Base-by-base conservation (phyloP, 345 rosid genomes). In the Pugionium dolabratum region DNA sequence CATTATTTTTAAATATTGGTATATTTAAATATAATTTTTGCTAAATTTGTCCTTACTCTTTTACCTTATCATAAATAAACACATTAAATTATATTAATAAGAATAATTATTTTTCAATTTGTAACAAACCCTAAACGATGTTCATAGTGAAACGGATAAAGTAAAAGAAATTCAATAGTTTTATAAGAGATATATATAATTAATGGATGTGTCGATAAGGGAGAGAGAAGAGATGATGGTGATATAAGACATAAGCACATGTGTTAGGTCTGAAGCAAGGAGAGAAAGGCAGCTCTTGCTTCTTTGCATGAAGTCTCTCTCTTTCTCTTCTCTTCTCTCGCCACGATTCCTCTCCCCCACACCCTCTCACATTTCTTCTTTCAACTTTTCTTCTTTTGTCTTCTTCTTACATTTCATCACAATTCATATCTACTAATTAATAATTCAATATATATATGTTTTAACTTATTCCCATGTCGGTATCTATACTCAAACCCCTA, bases 271-370 rank as follows among this genome's bases (percentile, higher is more conserved):
- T 5, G 50, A 59, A 73, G 37, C 51, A 59, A 66, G 72, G 76
- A 66, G 72, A 73, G 32, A 10, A 59, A 52, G 72, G 67, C 76
- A 73, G 76, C 76, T 73, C 76, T 67, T 66, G 67, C 76, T 73
- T 73, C 67, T 66, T 73, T 73, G 76, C 76, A 73, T 73, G 76
- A 59, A 66, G 66, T 67, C 76, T 64, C 45, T 64, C 45, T 36
- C 5, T 49, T 9, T 18, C 62, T 66, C 72, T 73, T 66, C 71
- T 59, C 62, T 59, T 39, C 56, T 66, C 39, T 58, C 34, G 76
- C 76, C 76, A 73, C 76, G 67, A 35, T 2, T 32, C 62, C 61
- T 29, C 71, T 51, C 30, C 66, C 45, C 76, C 76, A 72, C 65
- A 58, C 71, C 76, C 75, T 64, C 64, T 42, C 53, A 70, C 67